These are phyloP conservation scores for Tricholoma matsutake DNA, from an alignment of 768 basidiomycete genomes.

Conservation along the genomic window DNA sequence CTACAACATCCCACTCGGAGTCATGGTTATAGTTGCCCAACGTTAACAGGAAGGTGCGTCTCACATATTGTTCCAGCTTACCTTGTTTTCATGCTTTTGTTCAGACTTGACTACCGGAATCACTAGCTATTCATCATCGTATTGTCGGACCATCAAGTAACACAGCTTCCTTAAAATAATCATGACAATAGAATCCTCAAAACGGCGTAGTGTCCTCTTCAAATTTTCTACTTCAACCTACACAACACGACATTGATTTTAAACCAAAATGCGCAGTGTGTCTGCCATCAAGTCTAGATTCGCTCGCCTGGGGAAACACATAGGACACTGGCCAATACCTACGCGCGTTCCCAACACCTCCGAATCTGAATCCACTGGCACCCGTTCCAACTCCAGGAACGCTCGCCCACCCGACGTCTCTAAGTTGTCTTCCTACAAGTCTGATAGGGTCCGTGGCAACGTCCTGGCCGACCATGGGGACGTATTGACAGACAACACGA, in stretches of 20 bases:
- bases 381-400: background rate
- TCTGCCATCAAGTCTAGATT: background rate
- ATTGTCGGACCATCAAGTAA: background rate
- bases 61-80: too few species aligned
- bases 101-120: background rate
- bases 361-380: background rate
- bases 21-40: too few species aligned
- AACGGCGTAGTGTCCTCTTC: background rate
- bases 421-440: background rate
- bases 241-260: too few species aligned
- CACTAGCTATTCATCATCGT: background rate
- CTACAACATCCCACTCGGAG: too few species aligned
- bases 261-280: too few species aligned
- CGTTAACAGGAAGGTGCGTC: too few species aligned
- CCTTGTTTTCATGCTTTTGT: background rate
- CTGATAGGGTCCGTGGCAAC: background rate
- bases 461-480: background rate
- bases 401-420: background rate
- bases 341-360: background rate
- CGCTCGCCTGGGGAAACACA: background rate
- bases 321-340: background rate
- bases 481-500: background rate
- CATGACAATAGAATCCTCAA: background rate
- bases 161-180: background rate
- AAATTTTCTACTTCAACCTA: background rate